Evolutionary conservation across 108 stramenopile genomes (phyloP).

Genomic region (Stephanodiscus minutulus): DNA sequence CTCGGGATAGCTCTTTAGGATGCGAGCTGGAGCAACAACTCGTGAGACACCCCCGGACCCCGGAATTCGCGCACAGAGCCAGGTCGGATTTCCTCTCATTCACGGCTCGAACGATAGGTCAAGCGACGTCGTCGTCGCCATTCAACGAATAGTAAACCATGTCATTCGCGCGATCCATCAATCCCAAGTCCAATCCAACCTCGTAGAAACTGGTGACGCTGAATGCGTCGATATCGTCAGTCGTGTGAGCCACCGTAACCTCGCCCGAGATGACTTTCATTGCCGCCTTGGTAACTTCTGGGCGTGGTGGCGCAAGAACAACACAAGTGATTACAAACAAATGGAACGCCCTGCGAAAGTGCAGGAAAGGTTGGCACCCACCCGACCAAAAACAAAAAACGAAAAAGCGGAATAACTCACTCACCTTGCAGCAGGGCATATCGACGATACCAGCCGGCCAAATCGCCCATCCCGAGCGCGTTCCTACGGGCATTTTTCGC

Average conservation of each 20-base stretch:
- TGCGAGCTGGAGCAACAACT: too few species aligned
- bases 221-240: constrained; percentile 40
- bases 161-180: constrained; percentile 21
- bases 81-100: background rate
- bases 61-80: too few species aligned
- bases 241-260: constrained; percentile 52
- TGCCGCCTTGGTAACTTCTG: constrained; percentile 57
- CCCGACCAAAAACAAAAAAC: too few species aligned
- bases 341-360: background rate
- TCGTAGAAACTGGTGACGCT: constrained; percentile 57
- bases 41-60: too few species aligned
- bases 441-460: constrained; percentile 33
- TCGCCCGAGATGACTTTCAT: constrained; percentile 38
- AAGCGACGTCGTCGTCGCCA: too few species aligned
- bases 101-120: too few species aligned
- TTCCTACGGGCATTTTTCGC: constrained; percentile 34
- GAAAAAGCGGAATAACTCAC: too few species aligned
- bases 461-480: constrained; percentile 11
- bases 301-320: background rate
- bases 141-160: constrained; percentile 44
- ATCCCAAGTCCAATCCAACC: constrained; percentile 51
- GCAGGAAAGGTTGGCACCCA: too few species aligned
- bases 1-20: too few species aligned
- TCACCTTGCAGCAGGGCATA: constrained; percentile 47
- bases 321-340: background rate